Evolutionary conservation across 768 basidiomycete genomes (phyloP).

Genomic region (Termitomyces bulborhizus): DNA sequence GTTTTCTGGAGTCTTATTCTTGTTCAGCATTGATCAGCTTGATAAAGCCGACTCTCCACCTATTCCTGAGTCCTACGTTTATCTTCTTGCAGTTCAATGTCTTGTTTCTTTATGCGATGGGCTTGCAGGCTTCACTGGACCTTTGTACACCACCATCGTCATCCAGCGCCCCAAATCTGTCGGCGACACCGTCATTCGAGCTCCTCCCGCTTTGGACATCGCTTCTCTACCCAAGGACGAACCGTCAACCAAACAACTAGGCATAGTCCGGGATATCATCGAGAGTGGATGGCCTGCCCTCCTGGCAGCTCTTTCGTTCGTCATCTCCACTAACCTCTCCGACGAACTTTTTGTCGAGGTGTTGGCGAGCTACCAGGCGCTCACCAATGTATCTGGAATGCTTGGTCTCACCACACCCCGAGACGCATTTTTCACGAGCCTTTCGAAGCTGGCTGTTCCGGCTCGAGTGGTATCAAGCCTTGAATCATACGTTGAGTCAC

Average conservation of each 20-base stretch:
- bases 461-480: slow-evolving; percentile 81
- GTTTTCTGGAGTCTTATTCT: neutral
- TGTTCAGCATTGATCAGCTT: slow-evolving; percentile 85
- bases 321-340: slow-evolving; percentile 86
- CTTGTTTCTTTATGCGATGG: slow-evolving; percentile 84
- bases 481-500: slow-evolving; percentile 46
- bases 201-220: slow-evolving; percentile 70
- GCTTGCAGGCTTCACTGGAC: slow-evolving; percentile 65
- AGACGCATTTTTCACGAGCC: slow-evolving; percentile 86
- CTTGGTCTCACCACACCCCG: slow-evolving; percentile 82
- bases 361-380: slow-evolving; percentile 72
- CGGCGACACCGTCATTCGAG: slow-evolving; percentile 59
- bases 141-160: slow-evolving; percentile 68
- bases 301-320: slow-evolving; percentile 83
- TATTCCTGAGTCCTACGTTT: slow-evolving; percentile 92
- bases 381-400: slow-evolving; percentile 86
- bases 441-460: slow-evolving; percentile 93
- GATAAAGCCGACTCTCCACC: slow-evolving; percentile 95
- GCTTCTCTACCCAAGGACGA: slow-evolving; percentile 43
- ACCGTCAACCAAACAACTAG: slow-evolving; percentile 49
- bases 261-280: slow-evolving; percentile 69
- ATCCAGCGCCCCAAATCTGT: slow-evolving; percentile 58
- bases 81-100: slow-evolving; percentile 87
- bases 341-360: slow-evolving; percentile 90
- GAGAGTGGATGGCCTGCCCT: slow-evolving; percentile 90